Evolutionary conservation across 2,329 filamentous ascomycete genomes (phyloP).

Genomic region (Pseudopithomyces maydicus): DNA sequence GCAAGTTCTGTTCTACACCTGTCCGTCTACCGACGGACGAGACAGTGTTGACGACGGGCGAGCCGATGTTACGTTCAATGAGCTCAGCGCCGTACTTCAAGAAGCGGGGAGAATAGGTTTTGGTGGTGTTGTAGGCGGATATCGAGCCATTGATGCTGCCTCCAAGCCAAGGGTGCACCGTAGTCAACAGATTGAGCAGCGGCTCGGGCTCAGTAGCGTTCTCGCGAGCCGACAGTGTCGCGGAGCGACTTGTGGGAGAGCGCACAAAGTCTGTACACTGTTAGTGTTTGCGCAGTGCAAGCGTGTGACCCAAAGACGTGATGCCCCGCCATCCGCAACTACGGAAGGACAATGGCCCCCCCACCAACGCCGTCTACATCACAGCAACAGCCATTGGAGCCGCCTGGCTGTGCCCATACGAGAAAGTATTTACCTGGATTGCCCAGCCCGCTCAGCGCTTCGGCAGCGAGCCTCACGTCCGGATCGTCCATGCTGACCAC

Average conservation of each 20-base stretch:
- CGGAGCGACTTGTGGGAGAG: constrained; percentile 43
- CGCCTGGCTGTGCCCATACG: no score
- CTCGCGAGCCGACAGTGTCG: constrained; percentile 40
- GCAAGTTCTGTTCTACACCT: constrained; percentile 83
- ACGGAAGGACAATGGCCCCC: background rate
- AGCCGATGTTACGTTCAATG: constrained; percentile 81
- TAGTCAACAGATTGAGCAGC: constrained; percentile 82
- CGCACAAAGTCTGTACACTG: constrained; percentile 48
- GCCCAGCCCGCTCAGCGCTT: constrained; percentile 56
- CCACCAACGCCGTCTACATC: background rate
- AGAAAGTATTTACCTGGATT: constrained; percentile 50
- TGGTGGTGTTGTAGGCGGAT: constrained; percentile 83
- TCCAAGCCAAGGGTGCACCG: constrained; percentile 83
- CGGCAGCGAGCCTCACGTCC: constrained; percentile 55
- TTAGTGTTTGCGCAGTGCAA: constrained; percentile 13
- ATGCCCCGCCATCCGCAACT: background rate
- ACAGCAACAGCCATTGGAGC: background rate
- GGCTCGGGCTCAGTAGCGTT: constrained; percentile 69
- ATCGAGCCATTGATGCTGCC: constrained; percentile 84
- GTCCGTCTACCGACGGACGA: constrained; percentile 82
- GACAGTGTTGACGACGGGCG: constrained; percentile 84
- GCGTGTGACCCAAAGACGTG: background rate
- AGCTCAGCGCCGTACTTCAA: constrained; percentile 87
- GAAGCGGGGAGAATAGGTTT: constrained; percentile 88
- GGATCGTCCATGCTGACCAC: constrained; percentile 55